phyloP scores from a whole-genome alignment of 441 rosid species.

The Viola pubescens region DNA sequence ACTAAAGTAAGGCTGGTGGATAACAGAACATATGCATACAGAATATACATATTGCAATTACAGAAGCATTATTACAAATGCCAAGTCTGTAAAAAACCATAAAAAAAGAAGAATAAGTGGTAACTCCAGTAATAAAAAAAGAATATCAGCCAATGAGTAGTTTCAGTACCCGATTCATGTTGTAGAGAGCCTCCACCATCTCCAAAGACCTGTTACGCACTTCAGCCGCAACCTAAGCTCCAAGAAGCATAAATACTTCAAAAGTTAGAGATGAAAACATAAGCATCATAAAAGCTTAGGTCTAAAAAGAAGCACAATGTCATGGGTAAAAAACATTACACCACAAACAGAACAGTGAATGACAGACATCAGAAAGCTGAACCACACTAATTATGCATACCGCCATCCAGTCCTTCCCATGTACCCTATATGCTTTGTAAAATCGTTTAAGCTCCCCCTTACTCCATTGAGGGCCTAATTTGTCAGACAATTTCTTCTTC shows the following conservation, averaged over 20 bases:
- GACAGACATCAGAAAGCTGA: neutral
- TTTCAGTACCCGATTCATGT: slow-evolving; percentile 64
- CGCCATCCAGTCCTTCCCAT: slow-evolving; percentile 83
- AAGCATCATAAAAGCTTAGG: neutral
- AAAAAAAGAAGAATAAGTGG: neutral
- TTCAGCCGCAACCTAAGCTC: slow-evolving; percentile 59
- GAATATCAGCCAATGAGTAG: neutral
- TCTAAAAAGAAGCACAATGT: neutral
- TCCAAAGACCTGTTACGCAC: slow-evolving; percentile 65
- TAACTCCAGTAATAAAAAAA: neutral
- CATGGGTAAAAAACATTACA: neutral
- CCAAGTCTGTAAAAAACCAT: neutral
- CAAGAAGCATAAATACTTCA: slow-evolving; percentile 8
- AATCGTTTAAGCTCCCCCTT: slow-evolving; percentile 69
- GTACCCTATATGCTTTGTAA: slow-evolving; percentile 66
- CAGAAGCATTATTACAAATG: neutral
- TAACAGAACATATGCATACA: slow-evolving; percentile 4
- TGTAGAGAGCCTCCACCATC: slow-evolving; percentile 83
- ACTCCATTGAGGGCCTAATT: slow-evolving; percentile 85
- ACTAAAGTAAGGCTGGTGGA: neutral
- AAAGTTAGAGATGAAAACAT: slow-evolving; percentile 1
- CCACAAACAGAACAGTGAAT: neutral
- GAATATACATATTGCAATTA: slow-evolving; percentile 1
- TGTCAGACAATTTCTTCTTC: slow-evolving; percentile 66
- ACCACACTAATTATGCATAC: slow-evolving; percentile 23